Evolutionary conservation across 192 early-diverging fungal species (phyloP), one percentile per base, ranked within the genome.

Genomic region (Coemansia sp.): DNA sequence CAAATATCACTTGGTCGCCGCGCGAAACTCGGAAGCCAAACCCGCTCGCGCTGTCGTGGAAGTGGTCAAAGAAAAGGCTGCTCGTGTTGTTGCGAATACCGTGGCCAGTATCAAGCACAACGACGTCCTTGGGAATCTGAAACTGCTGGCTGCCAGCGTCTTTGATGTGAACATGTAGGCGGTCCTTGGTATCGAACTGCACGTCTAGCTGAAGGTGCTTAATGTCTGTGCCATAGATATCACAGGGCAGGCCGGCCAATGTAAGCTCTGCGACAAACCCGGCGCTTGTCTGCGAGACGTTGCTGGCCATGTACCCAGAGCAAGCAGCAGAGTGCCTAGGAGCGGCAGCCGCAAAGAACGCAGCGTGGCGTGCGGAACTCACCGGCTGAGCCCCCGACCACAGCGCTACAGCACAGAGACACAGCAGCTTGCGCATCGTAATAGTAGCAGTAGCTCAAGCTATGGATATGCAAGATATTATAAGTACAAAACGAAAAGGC

Each of bases 111-210:
- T 76, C 52, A 26, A 67, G 42, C 0, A 62, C 67, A 11, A 81
- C 17, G 17, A 82, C 64, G 0, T 56, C 48, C 0, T 21, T 18
- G 2, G 82, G 81, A 11, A 83, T 77, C 53, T 85, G 72, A 54
- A 72, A 83, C 36, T 83, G 80, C 55, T 50, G 56, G 15, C 59
- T 35, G 10, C 17, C 67, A 4, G 38, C 11, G 11, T 76, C 62
- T 26, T 72, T 35, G 21, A 87, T 79, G 55, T 83, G 77, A 15
- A 88, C 72, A 8, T 85, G 78, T 29, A 88, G 64, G 15, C 85
- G 61, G 33, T 74, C 69, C 34, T 66, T 54, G 0, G 83, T 82
- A 50, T 87, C 87, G 58, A 72, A 83, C 6, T 73, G 68, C 6
- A 86, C 81, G 26, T 67, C 44, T 21, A 87, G 82, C 6, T 35